These are phyloP conservation scores for Colletotrichum tamarilloi DNA, from an alignment of 2,329 filamentous ascomycete species.

Conservation along the genomic window DNA sequence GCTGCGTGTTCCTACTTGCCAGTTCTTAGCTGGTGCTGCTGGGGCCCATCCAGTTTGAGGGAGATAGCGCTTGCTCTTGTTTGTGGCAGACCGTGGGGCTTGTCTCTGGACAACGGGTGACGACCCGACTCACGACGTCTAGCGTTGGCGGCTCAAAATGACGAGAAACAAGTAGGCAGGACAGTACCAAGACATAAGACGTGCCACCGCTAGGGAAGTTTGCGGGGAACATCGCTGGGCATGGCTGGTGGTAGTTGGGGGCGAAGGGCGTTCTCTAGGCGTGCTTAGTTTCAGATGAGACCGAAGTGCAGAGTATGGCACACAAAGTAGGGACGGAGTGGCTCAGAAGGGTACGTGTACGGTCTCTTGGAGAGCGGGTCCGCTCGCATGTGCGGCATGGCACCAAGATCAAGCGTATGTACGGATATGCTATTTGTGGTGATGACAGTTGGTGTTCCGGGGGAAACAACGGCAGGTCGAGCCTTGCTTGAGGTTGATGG, in stretches of 20 bases:
- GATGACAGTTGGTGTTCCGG: background rate
- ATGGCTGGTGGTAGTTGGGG: background rate
- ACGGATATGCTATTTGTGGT: slow-evolving; percentile 22
- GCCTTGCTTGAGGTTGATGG: slow-evolving; percentile 12
- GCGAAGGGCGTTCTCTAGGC: slow-evolving; percentile 12
- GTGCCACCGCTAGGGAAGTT: slow-evolving; percentile 7
- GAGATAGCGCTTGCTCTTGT: slow-evolving; percentile 12
- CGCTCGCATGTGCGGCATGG: slow-evolving; percentile 3
- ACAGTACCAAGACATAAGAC: slow-evolving; percentile 12
- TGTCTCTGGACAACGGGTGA: background rate
- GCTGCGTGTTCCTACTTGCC: background rate
- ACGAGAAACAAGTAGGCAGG: background rate
- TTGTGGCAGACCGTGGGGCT: slow-evolving; percentile 6
- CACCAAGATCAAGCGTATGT: background rate
- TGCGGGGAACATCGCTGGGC: slow-evolving; percentile 32
- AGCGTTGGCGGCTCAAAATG: background rate
- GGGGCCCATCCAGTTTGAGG: slow-evolving; percentile 8
- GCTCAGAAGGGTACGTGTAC: slow-evolving; percentile 21
- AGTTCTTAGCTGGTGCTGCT: background rate
- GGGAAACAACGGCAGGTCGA: background rate
- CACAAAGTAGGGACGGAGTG: slow-evolving; percentile 26
- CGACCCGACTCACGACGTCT: slow-evolving; percentile 18
- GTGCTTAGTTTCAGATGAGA: slow-evolving; percentile 33
- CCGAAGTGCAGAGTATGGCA: slow-evolving; percentile 15
- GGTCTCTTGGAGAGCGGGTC: background rate